Evolutionary conservation across 345 rosid species (phyloP).

Genomic region (Eucalyptus regnans): DNA sequence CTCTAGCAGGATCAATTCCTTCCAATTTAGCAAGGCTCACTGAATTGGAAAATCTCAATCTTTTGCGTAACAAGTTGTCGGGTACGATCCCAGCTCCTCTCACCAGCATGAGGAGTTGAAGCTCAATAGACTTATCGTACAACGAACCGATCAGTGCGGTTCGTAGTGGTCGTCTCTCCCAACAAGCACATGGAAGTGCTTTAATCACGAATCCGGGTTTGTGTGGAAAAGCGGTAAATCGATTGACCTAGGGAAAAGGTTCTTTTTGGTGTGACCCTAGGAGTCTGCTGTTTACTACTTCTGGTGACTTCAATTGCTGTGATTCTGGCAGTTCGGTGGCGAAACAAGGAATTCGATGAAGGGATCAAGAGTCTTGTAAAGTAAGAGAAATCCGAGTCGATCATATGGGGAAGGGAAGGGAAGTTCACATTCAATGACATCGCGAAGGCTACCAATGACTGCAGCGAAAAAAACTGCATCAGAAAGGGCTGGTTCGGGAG

Average conservation of each 20-base stretch:
- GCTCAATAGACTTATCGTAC: slow-evolving; percentile 31
- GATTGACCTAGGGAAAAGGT: slow-evolving; percentile 8
- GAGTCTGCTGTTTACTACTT: slow-evolving; percentile 8
- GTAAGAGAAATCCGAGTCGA: slow-evolving; percentile 1
- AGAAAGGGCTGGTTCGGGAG: too few relatives aligned
- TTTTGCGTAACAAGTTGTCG: slow-evolving; percentile 42
- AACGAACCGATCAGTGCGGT: slow-evolving; percentile 33
- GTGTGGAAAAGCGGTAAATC: slow-evolving; percentile 29
- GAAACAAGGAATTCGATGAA: slow-evolving; percentile 4
- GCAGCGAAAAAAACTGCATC: fast-evolving
- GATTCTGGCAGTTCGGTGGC: background rate
- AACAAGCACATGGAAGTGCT: slow-evolving; percentile 14
- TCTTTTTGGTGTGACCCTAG: slow-evolving; percentile 16
- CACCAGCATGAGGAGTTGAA: slow-evolving; percentile 32
- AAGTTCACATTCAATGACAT: slow-evolving; percentile 16
- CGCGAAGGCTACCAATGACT: too few relatives aligned
- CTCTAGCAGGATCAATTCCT: slow-evolving; percentile 41
- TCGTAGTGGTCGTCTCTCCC: slow-evolving; percentile 22
- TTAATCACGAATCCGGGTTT: slow-evolving; percentile 37
- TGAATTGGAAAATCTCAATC: slow-evolving; percentile 31
- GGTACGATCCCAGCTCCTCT: slow-evolving; percentile 33
- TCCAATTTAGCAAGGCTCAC: slow-evolving; percentile 23
- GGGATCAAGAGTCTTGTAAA: background rate
- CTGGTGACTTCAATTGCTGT: background rate
- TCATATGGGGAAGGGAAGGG: slow-evolving; percentile 48